Conservation (phyloP, 2,329 filamentous ascomycete genomes). For the Verticillium longisporum region DNA sequence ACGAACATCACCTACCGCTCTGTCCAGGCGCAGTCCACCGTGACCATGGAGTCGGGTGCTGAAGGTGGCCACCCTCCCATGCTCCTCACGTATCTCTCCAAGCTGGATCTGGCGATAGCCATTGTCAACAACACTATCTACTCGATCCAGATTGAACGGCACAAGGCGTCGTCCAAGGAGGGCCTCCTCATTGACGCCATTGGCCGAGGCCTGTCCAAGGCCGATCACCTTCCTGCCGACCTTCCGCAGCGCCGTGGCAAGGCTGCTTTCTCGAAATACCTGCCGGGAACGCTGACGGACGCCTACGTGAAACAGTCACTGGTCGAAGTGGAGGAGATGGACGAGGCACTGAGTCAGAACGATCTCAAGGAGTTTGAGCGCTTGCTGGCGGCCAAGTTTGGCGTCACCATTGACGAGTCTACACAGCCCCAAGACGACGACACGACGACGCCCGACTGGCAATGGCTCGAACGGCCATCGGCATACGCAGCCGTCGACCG, state of each 20-base stretch:
- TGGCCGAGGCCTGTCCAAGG: conserved; percentile 46
- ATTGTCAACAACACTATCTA: conserved; percentile 58
- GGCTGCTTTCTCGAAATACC: conserved; percentile 18
- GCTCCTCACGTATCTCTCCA: conserved; percentile 58
- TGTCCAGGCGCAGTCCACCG: conserved; percentile 41
- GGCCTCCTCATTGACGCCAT: conserved; percentile 69
- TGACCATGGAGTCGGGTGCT: conserved; percentile 33
- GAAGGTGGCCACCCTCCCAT: conserved; percentile 23
- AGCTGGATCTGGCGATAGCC: conserved; percentile 59
- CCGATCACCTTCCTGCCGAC: conserved; percentile 5
- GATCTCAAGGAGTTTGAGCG: conserved; percentile 43
- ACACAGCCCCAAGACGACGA: conserved; percentile 9
- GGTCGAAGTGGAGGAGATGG: conserved; percentile 37
- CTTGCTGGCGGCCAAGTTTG: conserved; percentile 40
- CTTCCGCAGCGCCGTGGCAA: conserved; percentile 7
- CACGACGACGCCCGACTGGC: conserved; percentile 37
- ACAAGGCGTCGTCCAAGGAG: conserved; percentile 46
- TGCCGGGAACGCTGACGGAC: conserved; percentile 44
- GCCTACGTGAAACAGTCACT: conserved; percentile 39
- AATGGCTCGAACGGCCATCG: conserved; percentile 34
- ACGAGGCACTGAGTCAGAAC: conserved; percentile 37
- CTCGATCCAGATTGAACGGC: conserved; percentile 62
- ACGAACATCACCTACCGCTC: conserved; percentile 66
- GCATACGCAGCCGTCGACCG: conserved; percentile 52
- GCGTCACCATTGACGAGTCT: conserved; percentile 11